A percentile compares a stretch with the other conserved stretches of the same genome.
Evolutionary conservation across 805 yeast genomes (phyloP).

Genomic region (Wickerhamiella qilinensis): DNA sequence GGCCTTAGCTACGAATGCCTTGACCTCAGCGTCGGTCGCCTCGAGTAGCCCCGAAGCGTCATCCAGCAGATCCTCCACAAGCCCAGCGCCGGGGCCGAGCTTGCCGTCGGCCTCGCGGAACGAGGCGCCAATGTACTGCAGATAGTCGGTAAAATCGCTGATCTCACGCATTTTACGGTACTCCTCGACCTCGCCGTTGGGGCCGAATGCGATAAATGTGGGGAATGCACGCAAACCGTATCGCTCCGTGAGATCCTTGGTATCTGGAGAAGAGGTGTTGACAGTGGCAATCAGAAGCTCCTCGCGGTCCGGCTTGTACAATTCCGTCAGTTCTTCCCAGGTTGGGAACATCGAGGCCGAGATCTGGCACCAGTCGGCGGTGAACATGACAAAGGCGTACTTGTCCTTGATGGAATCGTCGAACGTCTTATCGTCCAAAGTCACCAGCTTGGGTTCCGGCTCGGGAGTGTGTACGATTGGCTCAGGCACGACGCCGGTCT

Average conservation of each 20-base stretch:
- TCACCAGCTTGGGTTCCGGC: slow-evolving; percentile 4
- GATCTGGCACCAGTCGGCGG: slow-evolving; percentile 49
- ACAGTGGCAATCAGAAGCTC: slow-evolving; percentile 31
- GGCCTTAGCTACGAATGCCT: slow-evolving; percentile 22
- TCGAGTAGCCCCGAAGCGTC: slow-evolving; percentile 16
- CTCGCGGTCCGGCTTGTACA: slow-evolving; percentile 27
- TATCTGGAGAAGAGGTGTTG: slow-evolving; percentile 27
- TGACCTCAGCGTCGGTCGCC: slow-evolving; percentile 18
- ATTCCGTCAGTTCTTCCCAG: slow-evolving; percentile 34
- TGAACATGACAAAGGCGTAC: slow-evolving; percentile 34
- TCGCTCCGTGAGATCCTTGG: slow-evolving; percentile 25
- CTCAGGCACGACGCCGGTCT: slow-evolving; percentile 21
- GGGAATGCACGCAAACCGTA: slow-evolving; percentile 36
- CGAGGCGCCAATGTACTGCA: slow-evolving; percentile 26
- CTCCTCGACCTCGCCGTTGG: slow-evolving; percentile 30
- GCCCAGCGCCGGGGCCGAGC: slow-evolving; percentile 27
- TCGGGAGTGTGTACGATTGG: no score
- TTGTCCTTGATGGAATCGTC: slow-evolving; percentile 26
- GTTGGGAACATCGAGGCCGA: slow-evolving; percentile 38
- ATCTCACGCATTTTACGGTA: slow-evolving; percentile 38
- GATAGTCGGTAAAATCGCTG: slow-evolving; percentile 34
- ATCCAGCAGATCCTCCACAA: slow-evolving; percentile 22
- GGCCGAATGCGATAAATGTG: slow-evolving; percentile 34
- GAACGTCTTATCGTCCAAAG: slow-evolving; percentile 28
- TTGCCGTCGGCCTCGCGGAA: slow-evolving; percentile 28